Percentiles rank a stretch among this genome's conserved stretches.
These are phyloP conservation scores for Fusarium marasasianum DNA, from an alignment of 2,329 filamentous ascomycete genomes.

Conservation along the genomic window DNA sequence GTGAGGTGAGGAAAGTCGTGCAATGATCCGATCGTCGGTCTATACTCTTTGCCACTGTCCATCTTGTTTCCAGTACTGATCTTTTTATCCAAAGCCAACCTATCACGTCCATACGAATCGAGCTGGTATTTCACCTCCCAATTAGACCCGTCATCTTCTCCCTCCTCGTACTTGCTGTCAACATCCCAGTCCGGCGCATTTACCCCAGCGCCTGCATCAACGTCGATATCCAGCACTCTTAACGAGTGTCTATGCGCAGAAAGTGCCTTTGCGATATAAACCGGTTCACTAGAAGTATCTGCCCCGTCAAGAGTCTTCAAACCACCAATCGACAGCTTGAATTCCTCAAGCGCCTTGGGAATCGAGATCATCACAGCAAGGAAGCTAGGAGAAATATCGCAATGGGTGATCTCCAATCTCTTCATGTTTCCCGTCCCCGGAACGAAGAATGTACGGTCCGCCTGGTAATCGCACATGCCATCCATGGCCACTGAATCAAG, in stretches of 20 bases:
- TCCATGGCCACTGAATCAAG: neutral
- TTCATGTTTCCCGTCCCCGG: neutral
- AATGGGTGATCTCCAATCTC: neutral
- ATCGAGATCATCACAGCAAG: neutral
- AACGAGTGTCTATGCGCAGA: neutral
- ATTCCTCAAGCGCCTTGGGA: neutral
- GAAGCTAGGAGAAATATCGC: neutral
- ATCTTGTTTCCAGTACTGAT: neutral
- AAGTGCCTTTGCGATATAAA: neutral
- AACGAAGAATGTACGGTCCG: neutral
- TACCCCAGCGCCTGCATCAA: neutral
- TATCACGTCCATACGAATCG: neutral
- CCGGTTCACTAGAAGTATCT: neutral
- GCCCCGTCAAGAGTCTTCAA: neutral
- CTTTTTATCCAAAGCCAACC: neutral
- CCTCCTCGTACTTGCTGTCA: accelerated
- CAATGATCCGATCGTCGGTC: neutral
- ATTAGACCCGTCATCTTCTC: accelerated
- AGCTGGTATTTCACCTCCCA: neutral
- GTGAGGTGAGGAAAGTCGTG: neutral
- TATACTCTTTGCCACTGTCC: neutral
- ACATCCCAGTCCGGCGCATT: neutral
- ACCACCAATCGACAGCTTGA: neutral
- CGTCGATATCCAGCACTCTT: neutral
- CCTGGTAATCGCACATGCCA: neutral